Evolutionary conservation across 495 filamentous ascomycete species (phyloP).

Genomic region (Aspergillus conjunctus): DNA sequence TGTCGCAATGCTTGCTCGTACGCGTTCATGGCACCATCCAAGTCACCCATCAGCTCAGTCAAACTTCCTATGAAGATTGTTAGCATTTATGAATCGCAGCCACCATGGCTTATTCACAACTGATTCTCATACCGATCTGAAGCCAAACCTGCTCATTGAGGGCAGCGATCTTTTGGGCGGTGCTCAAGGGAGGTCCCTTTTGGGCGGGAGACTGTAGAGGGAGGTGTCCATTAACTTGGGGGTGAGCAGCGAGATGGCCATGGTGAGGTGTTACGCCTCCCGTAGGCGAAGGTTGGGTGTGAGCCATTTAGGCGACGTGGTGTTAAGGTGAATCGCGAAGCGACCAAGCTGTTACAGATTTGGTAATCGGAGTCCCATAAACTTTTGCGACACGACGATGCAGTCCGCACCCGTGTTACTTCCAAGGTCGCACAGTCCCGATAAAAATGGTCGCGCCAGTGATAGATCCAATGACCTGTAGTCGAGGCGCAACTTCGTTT

Average conservation of each 20-base stretch:
- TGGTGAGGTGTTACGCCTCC: conserved; percentile 52
- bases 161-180: conserved; percentile 60
- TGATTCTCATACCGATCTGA: conserved; percentile 72
- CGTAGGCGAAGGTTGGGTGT: conserved; percentile 57
- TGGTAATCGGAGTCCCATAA: conserved; percentile 16
- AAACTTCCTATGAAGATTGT: conserved; percentile 62
- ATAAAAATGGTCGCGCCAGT: conserved; percentile 22
- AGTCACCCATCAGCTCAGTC: conserved; percentile 84
- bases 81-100: conserved; percentile 9
- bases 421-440: conserved; percentile 25
- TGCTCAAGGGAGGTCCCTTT: conserved; percentile 51
- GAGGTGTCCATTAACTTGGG: conserved; percentile 55
- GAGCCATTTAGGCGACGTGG: conserved; percentile 39
- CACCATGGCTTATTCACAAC: neutral
- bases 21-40: conserved; percentile 82
- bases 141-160: conserved; percentile 92
- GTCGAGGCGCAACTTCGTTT: conserved; percentile 20
- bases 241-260: conserved; percentile 51
- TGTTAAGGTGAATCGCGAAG: conserved; percentile 13
- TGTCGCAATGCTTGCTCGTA: conserved; percentile 87
- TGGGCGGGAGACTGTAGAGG: conserved; percentile 56
- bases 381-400: conserved; percentile 48
- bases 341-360: conserved; percentile 6
- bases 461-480: conserved; percentile 14
- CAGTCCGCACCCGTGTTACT: conserved; percentile 32